phyloP scores from a whole-genome alignment of 2,329 filamentous ascomycete species.

The Pseudogymnoascus sp. region DNA sequence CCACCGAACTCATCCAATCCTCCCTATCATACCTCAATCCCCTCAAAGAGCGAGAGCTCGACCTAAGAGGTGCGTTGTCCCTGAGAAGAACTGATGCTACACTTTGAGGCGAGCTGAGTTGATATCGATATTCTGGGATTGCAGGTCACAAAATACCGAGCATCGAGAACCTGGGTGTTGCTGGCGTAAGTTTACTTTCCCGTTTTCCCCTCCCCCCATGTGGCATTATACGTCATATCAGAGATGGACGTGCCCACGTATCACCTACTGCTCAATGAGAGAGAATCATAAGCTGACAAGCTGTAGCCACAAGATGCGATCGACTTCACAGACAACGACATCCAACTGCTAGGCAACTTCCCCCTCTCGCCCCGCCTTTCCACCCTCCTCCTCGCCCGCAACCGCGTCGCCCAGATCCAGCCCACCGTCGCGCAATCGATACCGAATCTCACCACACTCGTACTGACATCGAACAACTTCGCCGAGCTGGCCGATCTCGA shows the following conservation, averaged over 20 bases:
- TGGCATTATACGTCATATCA: not conserved
- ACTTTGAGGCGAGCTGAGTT: constrained; percentile 72
- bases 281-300: not conserved
- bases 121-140: constrained; percentile 56
- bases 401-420: constrained; percentile 79
- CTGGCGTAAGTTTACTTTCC: constrained; percentile 74
- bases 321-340: constrained; percentile 98
- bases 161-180: constrained; percentile 96
- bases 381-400: constrained; percentile 81
- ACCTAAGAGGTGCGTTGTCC: constrained; percentile 89
- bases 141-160: constrained; percentile 95
- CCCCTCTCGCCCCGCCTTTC: constrained; percentile 81
- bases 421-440: constrained; percentile 64
- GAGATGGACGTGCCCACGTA: not conserved
- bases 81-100: constrained; percentile 94
- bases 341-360: constrained; percentile 82
- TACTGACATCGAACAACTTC: constrained; percentile 77
- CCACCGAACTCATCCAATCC: constrained; percentile 84
- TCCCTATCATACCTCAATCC: constrained; percentile 98
- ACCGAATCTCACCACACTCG: constrained; percentile 73
- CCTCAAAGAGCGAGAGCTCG: constrained; percentile 96
- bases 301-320: constrained; percentile 84
- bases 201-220: constrained; percentile 10
- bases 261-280: not conserved
- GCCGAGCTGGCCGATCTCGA: constrained; percentile 82